A percentile compares a stretch with the other conserved stretches of the same genome.
Conservation (phyloP, 2,329 filamentous ascomycete genomes). For the Ophiostoma ulmi region DNA sequence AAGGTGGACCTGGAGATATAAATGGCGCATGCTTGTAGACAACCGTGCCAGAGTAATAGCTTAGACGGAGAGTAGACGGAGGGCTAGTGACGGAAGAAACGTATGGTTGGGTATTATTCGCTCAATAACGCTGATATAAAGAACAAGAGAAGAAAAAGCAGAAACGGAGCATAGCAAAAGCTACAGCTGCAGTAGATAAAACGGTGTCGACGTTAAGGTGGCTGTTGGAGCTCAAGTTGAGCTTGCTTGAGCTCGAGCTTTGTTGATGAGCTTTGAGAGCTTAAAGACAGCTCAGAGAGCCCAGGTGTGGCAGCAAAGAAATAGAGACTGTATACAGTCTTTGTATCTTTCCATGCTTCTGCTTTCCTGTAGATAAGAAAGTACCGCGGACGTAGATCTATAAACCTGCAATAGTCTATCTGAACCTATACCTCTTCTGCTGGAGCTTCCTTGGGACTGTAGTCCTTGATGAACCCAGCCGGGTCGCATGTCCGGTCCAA, state of each 20-base stretch:
- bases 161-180: background rate
- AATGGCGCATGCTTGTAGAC: conserved; percentile 4
- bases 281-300: background rate
- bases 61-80: background rate
- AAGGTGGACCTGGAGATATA: background rate
- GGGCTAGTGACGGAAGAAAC: background rate
- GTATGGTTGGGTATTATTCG: background rate
- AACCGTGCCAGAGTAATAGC: background rate
- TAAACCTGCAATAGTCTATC: background rate
- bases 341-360: too few species aligned
- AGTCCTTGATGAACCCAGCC: conserved; percentile 67
- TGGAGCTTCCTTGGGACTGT: conserved; percentile 45
- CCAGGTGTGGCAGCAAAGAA: too few species aligned
- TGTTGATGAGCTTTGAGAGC: background rate
- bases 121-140: background rate
- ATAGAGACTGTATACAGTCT: too few species aligned
- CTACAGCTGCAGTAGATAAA: background rate
- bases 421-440: conserved; percentile 32
- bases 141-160: background rate
- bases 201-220: background rate
- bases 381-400: background rate
- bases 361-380: too few species aligned
- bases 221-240: background rate
- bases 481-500: conserved; percentile 65
- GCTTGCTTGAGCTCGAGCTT: background rate